These are phyloP conservation scores for Psophocarpus tetragonolobus DNA, from an alignment of 306 rosid species.

Conservation along the genomic window DNA sequence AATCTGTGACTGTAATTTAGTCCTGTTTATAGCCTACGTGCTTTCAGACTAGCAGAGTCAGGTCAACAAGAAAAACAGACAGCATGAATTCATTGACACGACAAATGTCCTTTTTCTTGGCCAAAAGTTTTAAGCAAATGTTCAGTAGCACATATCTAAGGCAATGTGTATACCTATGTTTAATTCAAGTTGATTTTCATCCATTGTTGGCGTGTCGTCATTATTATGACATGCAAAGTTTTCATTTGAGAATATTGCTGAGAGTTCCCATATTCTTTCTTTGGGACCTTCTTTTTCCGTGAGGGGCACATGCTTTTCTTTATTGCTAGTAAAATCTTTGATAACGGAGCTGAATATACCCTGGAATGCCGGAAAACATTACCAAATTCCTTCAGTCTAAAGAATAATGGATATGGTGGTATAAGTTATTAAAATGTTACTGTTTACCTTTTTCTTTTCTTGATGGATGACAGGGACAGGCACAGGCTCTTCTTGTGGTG, in stretches of 20 bases:
- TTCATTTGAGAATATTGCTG: slow-evolving; percentile 54
- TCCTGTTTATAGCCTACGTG: neutral
- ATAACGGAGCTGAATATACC: slow-evolving; percentile 78
- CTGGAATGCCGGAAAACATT: slow-evolving; percentile 38
- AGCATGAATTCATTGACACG: neutral
- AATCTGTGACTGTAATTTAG: neutral
- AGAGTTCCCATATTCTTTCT: slow-evolving; percentile 63
- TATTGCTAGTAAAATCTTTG: slow-evolving; percentile 77
- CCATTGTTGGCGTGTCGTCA: slow-evolving; percentile 36
- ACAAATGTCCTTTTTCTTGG: neutral
- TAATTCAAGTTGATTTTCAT: slow-evolving; percentile 50
- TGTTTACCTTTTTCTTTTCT: slow-evolving; percentile 80
- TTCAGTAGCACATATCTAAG: slow-evolving; percentile 1
- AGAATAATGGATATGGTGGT: neutral
- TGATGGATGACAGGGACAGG: slow-evolving; percentile 40
- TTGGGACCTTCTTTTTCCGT: slow-evolving; percentile 58
- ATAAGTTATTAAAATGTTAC: neutral
- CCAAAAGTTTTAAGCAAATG: slow-evolving; percentile 6
- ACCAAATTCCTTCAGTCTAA: slow-evolving; percentile 4
- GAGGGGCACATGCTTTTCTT: slow-evolving; percentile 56
- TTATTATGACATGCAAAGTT: slow-evolving; percentile 54
- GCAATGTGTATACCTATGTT: slow-evolving; percentile 61
- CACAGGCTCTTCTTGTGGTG: slow-evolving; percentile 48
- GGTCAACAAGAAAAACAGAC: neutral
- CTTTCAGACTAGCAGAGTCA: neutral